Evolutionary conservation across 352 stramenopile species (phyloP), one percentile per base, ranked within the genome.

Genomic region (Phytopythium helicoides): DNA sequence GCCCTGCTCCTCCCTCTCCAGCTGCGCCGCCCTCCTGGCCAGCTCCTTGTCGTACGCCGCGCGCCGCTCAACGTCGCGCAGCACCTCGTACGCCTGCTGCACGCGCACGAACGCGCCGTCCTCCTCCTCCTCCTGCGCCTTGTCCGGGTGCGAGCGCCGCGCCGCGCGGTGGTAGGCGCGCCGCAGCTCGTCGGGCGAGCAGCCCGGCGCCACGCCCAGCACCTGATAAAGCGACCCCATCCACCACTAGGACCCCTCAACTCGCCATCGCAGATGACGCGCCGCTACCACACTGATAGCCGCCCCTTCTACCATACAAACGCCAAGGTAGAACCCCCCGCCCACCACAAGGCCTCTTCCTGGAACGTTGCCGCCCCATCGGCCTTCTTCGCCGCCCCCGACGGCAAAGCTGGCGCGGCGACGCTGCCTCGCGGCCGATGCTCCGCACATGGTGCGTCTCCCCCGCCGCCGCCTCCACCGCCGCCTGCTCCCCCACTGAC

Each of bases 81-180:
- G 61, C 51, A 73, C 70, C 52, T 93, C 80, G 54, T 93, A 93
- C 9, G 80, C 81, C 25, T 65, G 70, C 50, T 93, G 80, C 33
- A 87, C 63, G 31, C 62, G 57, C 41, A 86, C 57, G 42, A 92
- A 92, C 14, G 46, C 66, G 15, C 71, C 38, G 37, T 69, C 58
- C 12, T 61, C 47, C 12, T 40, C 36, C 19, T 47, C 42, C 21
- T 23, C 19, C 22, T 25, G 21, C 15, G 16, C 23, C 16, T 89
- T 90, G 62, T 93, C 83, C 16, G 83, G 83, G 34, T 93, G 83
- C 25, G 68, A 67, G 41, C 60, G 64, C 4, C 79, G 70, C 3
- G 72, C 78, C 3, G 73, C 74, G 26, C 76, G 72, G 47, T 91
- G 76, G 60, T 93, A 93, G 23, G 82, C 82, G 33, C 71, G 76